Base-by-base conservation (phyloP, 305 asterid species). In the Vinca major region DNA sequence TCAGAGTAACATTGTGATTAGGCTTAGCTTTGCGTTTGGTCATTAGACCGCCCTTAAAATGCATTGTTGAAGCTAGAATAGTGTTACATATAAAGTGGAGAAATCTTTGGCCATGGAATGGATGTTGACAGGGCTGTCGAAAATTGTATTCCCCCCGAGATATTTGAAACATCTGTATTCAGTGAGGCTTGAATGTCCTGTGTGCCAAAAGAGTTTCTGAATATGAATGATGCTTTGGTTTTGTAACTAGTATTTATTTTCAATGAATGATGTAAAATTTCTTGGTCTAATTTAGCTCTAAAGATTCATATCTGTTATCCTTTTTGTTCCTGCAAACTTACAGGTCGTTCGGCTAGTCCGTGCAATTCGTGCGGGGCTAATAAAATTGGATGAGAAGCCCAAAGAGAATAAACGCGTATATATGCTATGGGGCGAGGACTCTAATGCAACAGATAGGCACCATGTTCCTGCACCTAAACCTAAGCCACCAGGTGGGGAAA, bases 401-500 rank as follows among this genome's bases (percentile, higher is more conserved):
- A 89, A 89, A 80, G 91, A 89, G 80, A 82, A 87, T 80, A 85
- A 86, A 58, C 72, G 56, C 44, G 72, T 73, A 68, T 92, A 87
- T 73, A 84, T 71, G 63, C 69, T 90, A 77, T 93, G 99, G 99
- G 76, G 79, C 33, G 97, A 89, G 82, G 96, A 93, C 75, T 72
- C 95, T 57, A 83, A 67, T 78, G 56, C 88, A 40, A 73, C 86
- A 54, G 98, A 86, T 75, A 85, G 97, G 69, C 95, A 82, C 66
- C 90, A 86, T 77, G 89, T 90, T 75, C 96, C 98, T 65, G 91
- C 97, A 37, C 99, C 97, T 61, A 93, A 91, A 74, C 79, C 89
- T 54, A 93, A 93, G 77, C 77, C 89, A 75, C 96, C 97, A 77
- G 96, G 99, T 90, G 26, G 55, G 65, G 39, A 17, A 33, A 12